Base-by-base conservation (phyloP, 108 stramenopile genomes). In the Nitzschia sp. region DNA sequence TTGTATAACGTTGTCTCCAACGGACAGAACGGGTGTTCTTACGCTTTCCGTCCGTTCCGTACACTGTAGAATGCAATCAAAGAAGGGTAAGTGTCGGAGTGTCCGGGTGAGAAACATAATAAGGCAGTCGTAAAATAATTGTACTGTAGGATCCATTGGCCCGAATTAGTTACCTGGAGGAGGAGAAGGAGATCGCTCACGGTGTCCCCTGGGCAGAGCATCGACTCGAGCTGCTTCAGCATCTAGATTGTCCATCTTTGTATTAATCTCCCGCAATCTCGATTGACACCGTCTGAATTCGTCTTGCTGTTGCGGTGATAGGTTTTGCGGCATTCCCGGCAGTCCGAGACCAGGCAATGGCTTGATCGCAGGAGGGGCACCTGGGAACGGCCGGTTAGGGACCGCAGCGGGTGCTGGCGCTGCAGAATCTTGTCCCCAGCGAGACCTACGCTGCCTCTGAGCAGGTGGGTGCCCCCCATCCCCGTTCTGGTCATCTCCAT, bases 11-110 rank as follows among this genome's bases (percentile, higher is more conserved):
- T 53, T 95, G 94, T 30, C 87, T 56, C 97, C 97, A 98, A n/a
- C 98, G 86, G 21, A 85, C 85, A 53, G 97, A 97, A 29, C 97
- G 86, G 13, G 96, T 98, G 71, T 99, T 99, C 32, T 86, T 94
- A 0, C 98, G 80, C 36, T 90, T 95, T 5, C 99, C 99, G 65
- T 95, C 89, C 31, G 89, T 63, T 22, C 97, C 97, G 72, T 99
- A 99, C 11, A 93, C 77, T 78, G 63, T 5, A 26, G 30, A 28
- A 2, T 21, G 30, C 29, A 61, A 27, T n/a, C 36, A 41, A 23
- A 11, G 36, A 61, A 48, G 48, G 48, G 16, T 4, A 50, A 50
- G 48, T 6, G 38, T 41, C 13, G 13, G 38, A 41, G 6, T 41
- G 6, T 41, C 38, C 13, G 13, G n/a, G 26, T 30, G 15, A 30